phyloP scores from a whole-genome alignment of 352 stramenopile species.

The Globisporangium uncinulatum region DNA sequence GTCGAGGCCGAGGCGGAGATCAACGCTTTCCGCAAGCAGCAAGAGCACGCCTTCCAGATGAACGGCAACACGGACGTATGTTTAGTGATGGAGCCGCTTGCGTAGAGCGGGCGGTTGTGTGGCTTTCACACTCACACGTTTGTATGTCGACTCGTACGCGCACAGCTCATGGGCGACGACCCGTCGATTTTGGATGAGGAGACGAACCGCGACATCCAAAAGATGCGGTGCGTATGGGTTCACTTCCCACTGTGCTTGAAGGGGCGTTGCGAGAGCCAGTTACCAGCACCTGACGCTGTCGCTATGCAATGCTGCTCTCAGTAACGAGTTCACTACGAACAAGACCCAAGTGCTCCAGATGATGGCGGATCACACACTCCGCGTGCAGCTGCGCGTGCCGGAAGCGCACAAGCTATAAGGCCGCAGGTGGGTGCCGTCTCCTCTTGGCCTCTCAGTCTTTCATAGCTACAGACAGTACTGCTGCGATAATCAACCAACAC shows the following conservation, averaged over 20 bases:
- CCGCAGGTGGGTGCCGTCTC: background rate
- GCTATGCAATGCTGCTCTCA: constrained; percentile 10
- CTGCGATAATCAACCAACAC: too few species aligned
- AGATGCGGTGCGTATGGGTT: constrained; percentile 50
- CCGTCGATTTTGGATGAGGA: constrained; percentile 73
- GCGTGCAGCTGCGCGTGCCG: constrained; percentile 61
- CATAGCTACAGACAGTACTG: too few species aligned
- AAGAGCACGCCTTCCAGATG: constrained; percentile 85
- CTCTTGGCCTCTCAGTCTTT: too few species aligned
- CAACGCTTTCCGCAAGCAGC: constrained; percentile 78
- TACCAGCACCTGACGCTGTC: background rate
- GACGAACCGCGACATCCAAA: constrained; percentile 72
- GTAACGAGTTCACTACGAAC: constrained; percentile 60
- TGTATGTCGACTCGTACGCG: background rate
- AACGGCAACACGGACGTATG: constrained; percentile 77
- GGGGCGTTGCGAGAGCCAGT: too few species aligned
- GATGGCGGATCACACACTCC: constrained; percentile 66
- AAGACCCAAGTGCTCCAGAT: constrained; percentile 64
- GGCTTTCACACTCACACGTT: too few species aligned
- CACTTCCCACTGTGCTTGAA: too few species aligned
- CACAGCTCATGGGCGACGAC: constrained; percentile 73
- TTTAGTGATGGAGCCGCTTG: background rate
- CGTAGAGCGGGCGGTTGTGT: background rate
- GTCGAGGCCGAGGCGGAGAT: constrained; percentile 83
- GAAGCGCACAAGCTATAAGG: constrained; percentile 59